Base-by-base conservation (phyloP, 441 rosid species). In the Populus tomentosa region DNA sequence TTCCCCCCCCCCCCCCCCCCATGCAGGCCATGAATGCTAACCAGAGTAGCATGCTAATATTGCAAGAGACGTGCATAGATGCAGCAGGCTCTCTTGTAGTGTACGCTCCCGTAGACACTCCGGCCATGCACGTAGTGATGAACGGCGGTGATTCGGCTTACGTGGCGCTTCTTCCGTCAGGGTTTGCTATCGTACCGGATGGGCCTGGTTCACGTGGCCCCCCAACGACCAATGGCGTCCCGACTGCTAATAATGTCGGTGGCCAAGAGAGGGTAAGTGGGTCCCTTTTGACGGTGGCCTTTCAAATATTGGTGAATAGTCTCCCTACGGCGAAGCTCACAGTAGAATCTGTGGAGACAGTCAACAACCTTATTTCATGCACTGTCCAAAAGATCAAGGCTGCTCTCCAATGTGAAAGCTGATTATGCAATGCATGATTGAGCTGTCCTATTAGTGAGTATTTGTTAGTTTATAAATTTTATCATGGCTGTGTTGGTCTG, bases 81-180 rank as follows among this genome's bases (percentile, higher is more conserved):
- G 89, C 93, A 0, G 87, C 98, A 28, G 98, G 98, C 46, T 94
- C 98, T 42, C 89, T 91, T 72, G 94, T 96, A 1, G 97, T 94
- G 26, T 94, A 96, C 89, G 98, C 98, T 26, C 99, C 99, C 4
- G 98, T 96, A 73, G 99, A 93, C 85, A 86, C 90, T 1, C 91
- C 95, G 0, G 92, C 97, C 50, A 93, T 93, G 94, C 90, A 86
- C 79, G 84, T 85, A 36, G 97, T 93, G 1, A 91, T 91, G 97
- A 90, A 90, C 80, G 98, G 98, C 67, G 95, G 94, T 0, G 98
- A 92, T 84, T 89, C 98, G 0, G 89, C 94, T 35, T 88, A 87
- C 87, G 94, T 94, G 68, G 94, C 97, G 0, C 85, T 96, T 3
- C 88, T 96, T 1, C 98, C 99, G 0, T 96, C 98, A 0, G 98